Conservation (phyloP, 192 early-diverging fungal genomes). For the Podila epicladia region DNA sequence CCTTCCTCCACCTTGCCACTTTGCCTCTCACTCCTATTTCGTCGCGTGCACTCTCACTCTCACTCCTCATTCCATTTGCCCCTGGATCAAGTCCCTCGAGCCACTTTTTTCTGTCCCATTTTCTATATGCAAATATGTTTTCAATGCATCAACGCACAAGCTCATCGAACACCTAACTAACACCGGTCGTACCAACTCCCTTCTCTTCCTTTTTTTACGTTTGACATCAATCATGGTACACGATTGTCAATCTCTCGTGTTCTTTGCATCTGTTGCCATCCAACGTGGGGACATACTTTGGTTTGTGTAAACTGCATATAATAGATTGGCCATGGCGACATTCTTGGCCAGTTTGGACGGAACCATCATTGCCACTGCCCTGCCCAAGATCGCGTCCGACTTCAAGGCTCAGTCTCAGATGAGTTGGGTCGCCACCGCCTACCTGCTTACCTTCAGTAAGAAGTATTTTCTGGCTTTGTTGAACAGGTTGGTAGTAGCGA, state of each 20-base stretch:
- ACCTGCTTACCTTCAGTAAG: slow-evolving; percentile 64
- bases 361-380: slow-evolving; percentile 70
- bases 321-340: slow-evolving; percentile 59
- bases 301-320: not conserved
- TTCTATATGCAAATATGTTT: not conserved
- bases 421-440: slow-evolving; percentile 84
- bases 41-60: not conserved
- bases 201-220: not conserved
- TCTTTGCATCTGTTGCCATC: not conserved
- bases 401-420: slow-evolving; percentile 69
- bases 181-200: not conserved
- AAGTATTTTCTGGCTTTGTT: not conserved
- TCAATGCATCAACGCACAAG: not conserved
- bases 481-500: not conserved
- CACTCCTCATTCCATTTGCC: not conserved
- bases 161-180: no score
- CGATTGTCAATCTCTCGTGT: not conserved
- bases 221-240: not conserved
- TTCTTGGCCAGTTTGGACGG: slow-evolving; percentile 71
- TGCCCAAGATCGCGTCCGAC: slow-evolving; percentile 67
- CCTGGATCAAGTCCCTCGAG: not conserved
- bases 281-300: not conserved
- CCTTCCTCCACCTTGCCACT: not conserved
- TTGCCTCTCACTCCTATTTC: not conserved
- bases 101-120: no score